A percentile compares a stretch with the other conserved stretches of the same genome.
Conservation (phyloP, 108 stramenopile genomes). For the Cyclostephanos tholiformis region DNA sequence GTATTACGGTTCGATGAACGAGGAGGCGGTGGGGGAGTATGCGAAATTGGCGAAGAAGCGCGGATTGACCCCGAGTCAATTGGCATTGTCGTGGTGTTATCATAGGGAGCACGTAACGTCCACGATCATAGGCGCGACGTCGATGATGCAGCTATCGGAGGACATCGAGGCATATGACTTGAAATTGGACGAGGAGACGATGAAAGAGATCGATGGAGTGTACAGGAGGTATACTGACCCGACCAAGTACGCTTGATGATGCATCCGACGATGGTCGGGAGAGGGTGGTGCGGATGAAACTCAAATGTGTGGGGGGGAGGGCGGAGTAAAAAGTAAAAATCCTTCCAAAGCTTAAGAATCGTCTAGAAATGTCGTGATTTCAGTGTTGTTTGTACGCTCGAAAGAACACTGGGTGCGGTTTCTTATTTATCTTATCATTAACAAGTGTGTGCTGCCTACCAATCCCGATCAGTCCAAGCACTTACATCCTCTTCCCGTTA, state of each 20-base stretch:
- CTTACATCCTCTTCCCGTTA: no score
- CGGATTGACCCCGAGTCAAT: slow-evolving; percentile 71
- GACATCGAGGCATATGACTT: slow-evolving; percentile 66
- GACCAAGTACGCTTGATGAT: slow-evolving; percentile 56
- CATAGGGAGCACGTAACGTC: slow-evolving; percentile 82
- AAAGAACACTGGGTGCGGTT: no score
- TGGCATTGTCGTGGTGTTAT: slow-evolving; percentile 90
- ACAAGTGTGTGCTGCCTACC: no score
- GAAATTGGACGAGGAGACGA: slow-evolving; percentile 54
- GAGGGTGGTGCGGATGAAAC: no score
- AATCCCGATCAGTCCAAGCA: no score
- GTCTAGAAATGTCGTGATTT: no score
- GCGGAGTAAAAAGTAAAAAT: no score
- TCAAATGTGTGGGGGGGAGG: no score
- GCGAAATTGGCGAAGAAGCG: slow-evolving; percentile 60
- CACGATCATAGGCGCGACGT: slow-evolving; percentile 93
- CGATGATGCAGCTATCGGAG: slow-evolving; percentile 81
- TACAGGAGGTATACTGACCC: slow-evolving; percentile 86
- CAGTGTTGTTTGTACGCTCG: no score
- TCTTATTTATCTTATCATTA: no score
- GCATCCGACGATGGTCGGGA: no score
- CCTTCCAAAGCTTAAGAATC: no score
- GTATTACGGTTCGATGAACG: slow-evolving; percentile 66
- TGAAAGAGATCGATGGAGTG: slow-evolving; percentile 63
- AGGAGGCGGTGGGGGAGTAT: slow-evolving; percentile 77